These are phyloP conservation scores for Trichoderma afroharzianum DNA, from an alignment of 2,329 filamentous ascomycete genomes.

Conservation along the genomic window DNA sequence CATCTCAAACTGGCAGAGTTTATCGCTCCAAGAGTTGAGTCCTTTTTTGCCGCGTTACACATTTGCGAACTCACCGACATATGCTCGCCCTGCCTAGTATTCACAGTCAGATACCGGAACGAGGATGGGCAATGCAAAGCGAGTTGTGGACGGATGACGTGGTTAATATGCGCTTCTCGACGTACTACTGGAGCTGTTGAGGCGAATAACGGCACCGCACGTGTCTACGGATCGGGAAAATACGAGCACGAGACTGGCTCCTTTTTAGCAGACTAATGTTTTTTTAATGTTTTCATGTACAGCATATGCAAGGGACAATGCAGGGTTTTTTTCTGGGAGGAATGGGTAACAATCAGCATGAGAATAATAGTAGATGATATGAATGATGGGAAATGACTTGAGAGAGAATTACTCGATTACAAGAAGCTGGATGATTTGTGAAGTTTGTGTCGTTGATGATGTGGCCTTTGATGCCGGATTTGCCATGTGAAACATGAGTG, in stretches of 20 bases:
- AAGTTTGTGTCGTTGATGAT: background rate
- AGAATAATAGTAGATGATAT: conserved; percentile 10
- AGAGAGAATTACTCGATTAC: background rate
- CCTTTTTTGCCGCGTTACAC: background rate
- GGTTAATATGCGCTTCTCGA: background rate
- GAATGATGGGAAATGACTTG: conserved; percentile 10
- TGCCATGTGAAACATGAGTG: background rate
- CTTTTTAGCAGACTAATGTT: conserved; percentile 11
- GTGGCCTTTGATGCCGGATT: background rate
- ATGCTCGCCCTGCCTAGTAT: background rate
- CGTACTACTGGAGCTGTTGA: background rate
- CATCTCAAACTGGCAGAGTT: background rate
- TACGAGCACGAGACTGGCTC: conserved; percentile 11
- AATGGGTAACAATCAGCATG: conserved; percentile 19
- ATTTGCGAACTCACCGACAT: background rate
- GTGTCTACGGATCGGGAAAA: background rate
- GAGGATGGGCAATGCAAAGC: background rate
- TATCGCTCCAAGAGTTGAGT: background rate
- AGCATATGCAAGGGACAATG: conserved; percentile 20
- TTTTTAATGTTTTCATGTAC: conserved; percentile 20
- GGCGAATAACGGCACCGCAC: background rate
- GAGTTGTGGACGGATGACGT: background rate
- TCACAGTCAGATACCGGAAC: background rate
- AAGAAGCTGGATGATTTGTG: background rate
- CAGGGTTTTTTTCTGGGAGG: conserved; percentile 16